phyloP scores from a whole-genome alignment of 306 rosid genomes.

The Cicer yamashitae region DNA sequence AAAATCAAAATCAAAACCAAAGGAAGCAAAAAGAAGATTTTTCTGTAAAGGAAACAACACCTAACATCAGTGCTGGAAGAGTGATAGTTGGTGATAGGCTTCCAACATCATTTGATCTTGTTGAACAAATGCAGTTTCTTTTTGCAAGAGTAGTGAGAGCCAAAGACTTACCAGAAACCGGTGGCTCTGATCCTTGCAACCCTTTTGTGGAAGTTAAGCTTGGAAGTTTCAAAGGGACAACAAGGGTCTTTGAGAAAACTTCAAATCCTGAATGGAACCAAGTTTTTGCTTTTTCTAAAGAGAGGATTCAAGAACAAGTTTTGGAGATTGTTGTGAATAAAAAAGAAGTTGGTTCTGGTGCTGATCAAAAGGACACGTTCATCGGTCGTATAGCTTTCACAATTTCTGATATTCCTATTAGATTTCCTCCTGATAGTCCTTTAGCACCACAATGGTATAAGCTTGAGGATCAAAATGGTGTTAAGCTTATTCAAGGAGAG shows the following conservation, averaged over 20 bases:
- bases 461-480: constrained; percentile 43
- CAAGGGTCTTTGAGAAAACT: constrained; percentile 18
- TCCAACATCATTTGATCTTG: constrained; percentile 42
- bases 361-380: background rate
- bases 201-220: constrained; percentile 41
- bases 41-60: constrained; percentile 42
- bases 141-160: constrained; percentile 37
- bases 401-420: constrained; percentile 39
- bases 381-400: constrained; percentile 40
- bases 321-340: constrained; percentile 41
- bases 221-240: constrained; percentile 37
- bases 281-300: constrained; percentile 42
- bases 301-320: constrained; percentile 36
- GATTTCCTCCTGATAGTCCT: constrained; percentile 58
- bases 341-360: background rate
- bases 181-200: background rate
- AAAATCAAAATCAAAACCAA: constrained; percentile 14
- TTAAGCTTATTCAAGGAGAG: constrained; percentile 44
- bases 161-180: background rate
- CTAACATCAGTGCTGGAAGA: constrained; percentile 42
- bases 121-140: constrained; percentile 42
- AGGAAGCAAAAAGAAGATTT: constrained; percentile 35
- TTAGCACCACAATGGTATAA: constrained; percentile 52
- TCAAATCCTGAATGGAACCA: constrained; percentile 44
- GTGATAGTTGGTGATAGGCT: constrained; percentile 47